Evolutionary conservation across 2,329 filamentous ascomycete species (phyloP).

Genomic region (Monilinia fructigena): DNA sequence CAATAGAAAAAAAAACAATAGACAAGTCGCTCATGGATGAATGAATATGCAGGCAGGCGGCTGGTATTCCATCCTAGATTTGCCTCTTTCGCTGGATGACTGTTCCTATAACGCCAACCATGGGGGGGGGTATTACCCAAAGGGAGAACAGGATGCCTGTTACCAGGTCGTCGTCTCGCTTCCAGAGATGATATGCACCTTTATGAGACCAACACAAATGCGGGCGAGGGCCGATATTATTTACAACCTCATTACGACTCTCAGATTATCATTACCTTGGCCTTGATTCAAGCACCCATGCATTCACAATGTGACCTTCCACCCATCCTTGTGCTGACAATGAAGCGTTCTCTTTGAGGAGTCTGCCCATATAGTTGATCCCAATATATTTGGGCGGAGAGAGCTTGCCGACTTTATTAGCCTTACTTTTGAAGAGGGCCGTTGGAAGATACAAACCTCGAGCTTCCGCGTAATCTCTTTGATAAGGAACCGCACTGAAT

Average conservation of each 20-base stretch:
- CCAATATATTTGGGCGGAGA: slow-evolving; percentile 58
- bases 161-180: slow-evolving; percentile 4
- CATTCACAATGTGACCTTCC: slow-evolving; percentile 73
- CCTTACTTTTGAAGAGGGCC: background rate
- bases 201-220: slow-evolving; percentile 1
- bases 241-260: slow-evolving; percentile 5
- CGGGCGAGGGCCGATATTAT: slow-evolving; percentile 2
- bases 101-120: slow-evolving; percentile 11
- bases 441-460: slow-evolving; percentile 50
- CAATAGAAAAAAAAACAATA: background rate
- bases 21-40: background rate
- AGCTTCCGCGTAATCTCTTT: slow-evolving; percentile 63
- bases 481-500: slow-evolving; percentile 63
- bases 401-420: slow-evolving; percentile 45
- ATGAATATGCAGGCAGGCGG: background rate
- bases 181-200: slow-evolving; percentile 1
- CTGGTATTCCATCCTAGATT: slow-evolving; percentile 7
- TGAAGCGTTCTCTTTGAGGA: slow-evolving; percentile 67
- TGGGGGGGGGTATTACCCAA: slow-evolving; percentile 13
- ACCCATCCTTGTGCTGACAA: slow-evolving; percentile 73
- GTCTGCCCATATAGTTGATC: slow-evolving; percentile 77
- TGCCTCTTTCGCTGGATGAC: background rate
- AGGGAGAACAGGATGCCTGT: background rate
- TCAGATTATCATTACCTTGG: background rate
- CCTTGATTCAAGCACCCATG: slow-evolving; percentile 37